A percentile compares a stretch with the other conserved stretches of the same genome.
phyloP scores from a whole-genome alignment of 2,329 filamentous ascomycete genomes.

The Polytolypa hystricis region DNA sequence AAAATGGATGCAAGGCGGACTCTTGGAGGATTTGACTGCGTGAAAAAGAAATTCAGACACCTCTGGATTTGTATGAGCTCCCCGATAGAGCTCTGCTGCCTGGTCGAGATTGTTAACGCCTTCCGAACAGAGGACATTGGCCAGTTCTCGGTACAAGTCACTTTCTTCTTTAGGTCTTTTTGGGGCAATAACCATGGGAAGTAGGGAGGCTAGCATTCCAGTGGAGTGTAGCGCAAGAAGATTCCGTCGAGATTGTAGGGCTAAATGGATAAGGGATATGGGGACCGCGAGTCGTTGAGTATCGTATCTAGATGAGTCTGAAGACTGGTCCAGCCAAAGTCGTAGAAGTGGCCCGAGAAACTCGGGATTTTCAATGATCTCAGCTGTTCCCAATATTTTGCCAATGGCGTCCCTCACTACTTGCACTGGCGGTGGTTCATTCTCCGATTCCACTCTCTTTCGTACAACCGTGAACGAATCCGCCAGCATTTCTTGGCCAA shows the following conservation, averaged over 20 bases:
- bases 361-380: conserved; percentile 33
- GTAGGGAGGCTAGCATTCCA: conserved; percentile 55
- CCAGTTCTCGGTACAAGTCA: conserved; percentile 53
- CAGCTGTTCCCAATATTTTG: conserved; percentile 28
- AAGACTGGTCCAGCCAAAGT: conserved; percentile 49
- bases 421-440: conserved; percentile 12
- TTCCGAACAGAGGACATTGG: conserved; percentile 56
- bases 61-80: conserved; percentile 40
- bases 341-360: conserved; percentile 28
- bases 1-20: conserved; percentile 83
- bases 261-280: conserved; percentile 49
- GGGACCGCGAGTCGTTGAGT: conserved; percentile 47
- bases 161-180: conserved; percentile 46
- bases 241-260: conserved; percentile 56
- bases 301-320: conserved; percentile 35
- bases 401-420: conserved; percentile 20
- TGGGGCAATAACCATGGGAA: conserved; percentile 51
- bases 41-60: conserved; percentile 61
- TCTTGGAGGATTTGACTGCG: conserved; percentile 61
- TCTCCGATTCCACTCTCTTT: conserved; percentile 15
- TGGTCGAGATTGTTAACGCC: conserved; percentile 75
- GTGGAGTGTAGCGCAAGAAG: conserved; percentile 60
- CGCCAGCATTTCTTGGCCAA: conserved; percentile 66
- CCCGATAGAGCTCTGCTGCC: conserved; percentile 62
- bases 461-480: conserved; percentile 47